These are phyloP conservation scores for Mentha longifolia DNA, from an alignment of 257 asterid genomes.

Conservation along the genomic window DNA sequence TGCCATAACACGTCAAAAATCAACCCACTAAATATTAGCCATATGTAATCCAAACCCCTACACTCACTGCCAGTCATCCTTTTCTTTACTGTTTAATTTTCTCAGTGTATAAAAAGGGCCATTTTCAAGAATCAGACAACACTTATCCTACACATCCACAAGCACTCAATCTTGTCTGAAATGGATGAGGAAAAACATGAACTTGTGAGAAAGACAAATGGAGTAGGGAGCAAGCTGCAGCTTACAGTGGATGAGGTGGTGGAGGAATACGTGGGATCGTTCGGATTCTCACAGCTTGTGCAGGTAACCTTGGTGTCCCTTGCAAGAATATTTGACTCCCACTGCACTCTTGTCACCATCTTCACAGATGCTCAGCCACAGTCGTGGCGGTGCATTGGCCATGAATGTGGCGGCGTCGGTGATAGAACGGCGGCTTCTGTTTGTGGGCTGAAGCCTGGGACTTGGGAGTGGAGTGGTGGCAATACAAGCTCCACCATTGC, in stretches of 20 bases:
- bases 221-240: conserved; percentile 38
- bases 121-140: conserved; percentile 8
- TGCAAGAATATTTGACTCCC: conserved; percentile 63
- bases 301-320: conserved; percentile 64
- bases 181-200: conserved; percentile 51
- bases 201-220: conserved; percentile 31
- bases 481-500: conserved; percentile 57
- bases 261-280: conserved; percentile 62
- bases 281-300: conserved; percentile 62
- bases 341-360: conserved; percentile 58
- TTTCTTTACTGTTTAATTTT: background rate
- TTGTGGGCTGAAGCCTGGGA: conserved; percentile 57
- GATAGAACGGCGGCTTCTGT: conserved; percentile 35
- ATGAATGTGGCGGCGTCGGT: conserved; percentile 30
- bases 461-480: conserved; percentile 66
- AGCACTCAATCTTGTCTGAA: conserved; percentile 7
- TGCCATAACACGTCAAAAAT: conserved; percentile 45
- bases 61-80: background rate
- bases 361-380: conserved; percentile 63
- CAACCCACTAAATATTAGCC: conserved; percentile 35
- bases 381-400: conserved; percentile 52
- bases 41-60: conserved; percentile 32
- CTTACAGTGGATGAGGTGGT: conserved; percentile 63
- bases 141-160: background rate
- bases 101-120: conserved; percentile 18